phyloP scores from a whole-genome alignment of 306 rosid species.

The Citrullus colocynthis region DNA sequence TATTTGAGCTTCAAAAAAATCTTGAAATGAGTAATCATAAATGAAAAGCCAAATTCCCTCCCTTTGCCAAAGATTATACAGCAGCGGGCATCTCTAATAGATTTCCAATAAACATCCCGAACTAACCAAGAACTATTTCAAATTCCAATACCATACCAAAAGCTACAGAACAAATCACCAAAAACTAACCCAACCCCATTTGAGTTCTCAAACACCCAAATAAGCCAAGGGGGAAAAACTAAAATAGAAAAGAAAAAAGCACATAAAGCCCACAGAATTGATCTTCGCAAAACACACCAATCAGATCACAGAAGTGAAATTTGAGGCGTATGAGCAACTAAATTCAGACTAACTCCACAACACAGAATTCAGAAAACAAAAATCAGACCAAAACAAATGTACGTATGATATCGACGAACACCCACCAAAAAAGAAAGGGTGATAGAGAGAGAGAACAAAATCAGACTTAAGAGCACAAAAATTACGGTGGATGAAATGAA shows the following conservation, averaged over 20 bases:
- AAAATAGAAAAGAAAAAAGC: neutral
- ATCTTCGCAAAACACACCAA: slow-evolving; percentile 16
- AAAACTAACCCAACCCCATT: neutral
- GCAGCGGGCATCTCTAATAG: neutral
- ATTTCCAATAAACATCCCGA: neutral
- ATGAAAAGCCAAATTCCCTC: neutral
- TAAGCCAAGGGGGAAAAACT: neutral
- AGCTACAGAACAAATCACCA: neutral
- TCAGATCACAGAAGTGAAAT: slow-evolving; percentile 25
- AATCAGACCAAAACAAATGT: neutral
- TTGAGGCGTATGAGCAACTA: neutral
- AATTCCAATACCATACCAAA: neutral
- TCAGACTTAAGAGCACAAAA: neutral
- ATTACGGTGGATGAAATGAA: neutral
- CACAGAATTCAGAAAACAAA: neutral
- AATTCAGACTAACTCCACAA: neutral
- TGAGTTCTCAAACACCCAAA: slow-evolving; percentile 2
- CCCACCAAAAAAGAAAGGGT: neutral
- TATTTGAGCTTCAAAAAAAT: neutral
- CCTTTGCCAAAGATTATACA: neutral
- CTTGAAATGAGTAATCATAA: neutral
- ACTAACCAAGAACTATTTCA: neutral
- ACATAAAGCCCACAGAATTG: slow-evolving; percentile 3
- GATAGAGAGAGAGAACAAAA: neutral
- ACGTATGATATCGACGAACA: neutral